Evolutionary conservation across 768 basidiomycete species (phyloP).

Genomic region (Calocybe gangraenosa): DNA sequence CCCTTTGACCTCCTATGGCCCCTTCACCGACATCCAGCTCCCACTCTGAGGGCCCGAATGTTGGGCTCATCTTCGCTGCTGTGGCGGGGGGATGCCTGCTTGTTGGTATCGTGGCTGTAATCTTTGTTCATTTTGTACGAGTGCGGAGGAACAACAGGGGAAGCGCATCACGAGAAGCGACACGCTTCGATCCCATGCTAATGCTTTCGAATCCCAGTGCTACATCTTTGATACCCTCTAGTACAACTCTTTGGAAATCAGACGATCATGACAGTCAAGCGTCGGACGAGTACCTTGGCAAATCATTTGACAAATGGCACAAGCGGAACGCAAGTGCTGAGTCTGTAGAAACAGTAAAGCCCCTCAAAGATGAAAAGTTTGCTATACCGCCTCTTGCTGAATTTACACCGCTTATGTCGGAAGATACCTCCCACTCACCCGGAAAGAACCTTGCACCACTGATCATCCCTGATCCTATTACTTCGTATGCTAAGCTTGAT

Average conservation of each 20-base stretch:
- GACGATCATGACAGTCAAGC: not conserved
- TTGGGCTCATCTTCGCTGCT: not conserved
- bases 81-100: not conserved
- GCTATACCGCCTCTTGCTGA: not conserved
- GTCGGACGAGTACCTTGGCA: not conserved
- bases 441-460: constrained; percentile 1
- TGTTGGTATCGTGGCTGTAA: not conserved
- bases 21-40: not conserved
- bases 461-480: not conserved
- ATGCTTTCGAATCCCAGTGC: constrained; percentile 1
- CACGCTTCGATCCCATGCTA: not conserved
- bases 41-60: not conserved
- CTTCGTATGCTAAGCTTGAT: not conserved
- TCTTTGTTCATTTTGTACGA: not conserved
- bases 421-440: not conserved
- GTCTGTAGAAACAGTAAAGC: not conserved
- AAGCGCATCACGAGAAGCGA: not conserved
- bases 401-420: not conserved
- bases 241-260: not conserved
- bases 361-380: not conserved
- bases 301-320: not conserved
- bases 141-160: not conserved
- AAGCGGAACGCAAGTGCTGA: constrained; percentile 2
- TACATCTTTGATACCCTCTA: constrained; percentile 3
- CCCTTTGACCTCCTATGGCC: not conserved